Percentiles rank a stretch among this genome's conserved stretches.
Conservation (phyloP, 768 basidiomycete species). For the Boletus pseudo-olivaceus region DNA sequence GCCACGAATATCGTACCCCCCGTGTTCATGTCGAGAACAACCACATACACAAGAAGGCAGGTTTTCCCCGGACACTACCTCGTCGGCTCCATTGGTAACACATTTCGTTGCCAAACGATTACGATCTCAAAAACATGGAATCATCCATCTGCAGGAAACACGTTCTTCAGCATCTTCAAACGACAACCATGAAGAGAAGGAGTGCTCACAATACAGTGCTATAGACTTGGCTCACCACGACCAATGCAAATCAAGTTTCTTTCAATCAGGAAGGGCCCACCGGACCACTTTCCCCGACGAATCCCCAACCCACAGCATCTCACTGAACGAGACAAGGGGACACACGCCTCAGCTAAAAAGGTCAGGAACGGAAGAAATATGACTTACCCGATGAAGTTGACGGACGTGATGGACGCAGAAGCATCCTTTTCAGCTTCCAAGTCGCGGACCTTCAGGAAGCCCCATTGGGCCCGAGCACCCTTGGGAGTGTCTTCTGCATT, state of each 20-base stretch:
- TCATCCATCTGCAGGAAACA: not conserved
- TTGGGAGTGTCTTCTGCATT: slow-evolving; percentile 69
- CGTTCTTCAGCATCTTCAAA: not conserved
- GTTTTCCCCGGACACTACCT: not conserved
- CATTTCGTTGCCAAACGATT: not conserved
- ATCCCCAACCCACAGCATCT: slow-evolving; percentile 26
- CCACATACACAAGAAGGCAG: not conserved
- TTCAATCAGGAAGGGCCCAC: slow-evolving; percentile 23
- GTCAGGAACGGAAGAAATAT: not conserved
- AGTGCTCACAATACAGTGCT: not conserved
- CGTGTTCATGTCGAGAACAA: not conserved
- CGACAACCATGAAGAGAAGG: not conserved
- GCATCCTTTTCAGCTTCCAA: slow-evolving; percentile 51
- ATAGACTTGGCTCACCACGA: not conserved
- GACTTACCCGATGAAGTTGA: slow-evolving; percentile 76
- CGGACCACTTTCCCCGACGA: slow-evolving; percentile 23
- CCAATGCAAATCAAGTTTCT: not conserved
- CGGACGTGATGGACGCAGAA: slow-evolving; percentile 59
- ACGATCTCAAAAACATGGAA: not conserved
- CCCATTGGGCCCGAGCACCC: slow-evolving; percentile 68
- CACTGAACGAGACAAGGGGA: slow-evolving; percentile 3
- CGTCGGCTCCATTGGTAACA: not conserved
- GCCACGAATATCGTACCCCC: not conserved
- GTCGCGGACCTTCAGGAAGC: slow-evolving; percentile 64
- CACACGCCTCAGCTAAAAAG: not conserved